Conservation (phyloP, 306 rosid species). For the Phaseolus lunatus region DNA sequence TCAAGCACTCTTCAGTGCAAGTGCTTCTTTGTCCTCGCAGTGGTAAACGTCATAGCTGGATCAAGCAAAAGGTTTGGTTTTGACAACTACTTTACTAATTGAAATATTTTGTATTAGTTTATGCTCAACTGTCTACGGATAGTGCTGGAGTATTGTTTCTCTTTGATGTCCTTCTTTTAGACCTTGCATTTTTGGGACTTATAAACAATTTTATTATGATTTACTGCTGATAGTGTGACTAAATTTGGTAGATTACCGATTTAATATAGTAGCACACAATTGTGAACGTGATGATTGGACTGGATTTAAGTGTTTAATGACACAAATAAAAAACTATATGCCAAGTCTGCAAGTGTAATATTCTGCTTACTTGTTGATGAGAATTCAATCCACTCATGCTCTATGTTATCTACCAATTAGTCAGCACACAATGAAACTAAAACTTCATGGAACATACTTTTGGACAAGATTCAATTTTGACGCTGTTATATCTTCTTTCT, state of each 20-base stretch:
- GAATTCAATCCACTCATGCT: not conserved
- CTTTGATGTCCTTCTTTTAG: slow-evolving; percentile 1
- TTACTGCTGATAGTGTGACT: not conserved
- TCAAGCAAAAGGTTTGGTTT: slow-evolving; percentile 81
- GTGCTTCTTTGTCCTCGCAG: slow-evolving; percentile 91
- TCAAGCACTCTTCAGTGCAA: slow-evolving; percentile 86
- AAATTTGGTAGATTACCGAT: not conserved
- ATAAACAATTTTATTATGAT: slow-evolving; percentile 14
- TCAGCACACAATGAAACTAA: not conserved
- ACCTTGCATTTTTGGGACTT: slow-evolving; percentile 26
- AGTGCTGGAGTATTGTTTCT: slow-evolving; percentile 36
- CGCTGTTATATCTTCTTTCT: slow-evolving; percentile 14
- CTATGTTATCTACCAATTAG: too few species aligned
- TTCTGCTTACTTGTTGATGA: not conserved
- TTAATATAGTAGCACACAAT: not conserved
- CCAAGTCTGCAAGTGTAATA: not conserved
- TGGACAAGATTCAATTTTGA: slow-evolving; percentile 37
- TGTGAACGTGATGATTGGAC: slow-evolving; percentile 6
- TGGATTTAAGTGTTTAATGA: not conserved
- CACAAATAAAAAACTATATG: not conserved
- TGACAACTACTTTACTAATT: not conserved
- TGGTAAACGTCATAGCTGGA: slow-evolving; percentile 92
- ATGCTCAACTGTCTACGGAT: slow-evolving; percentile 37
- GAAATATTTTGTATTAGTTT: not conserved
- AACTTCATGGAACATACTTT: slow-evolving; percentile 11